Conservation (phyloP, 352 stramenopile species). For the Elongisporangium undulatum region DNA sequence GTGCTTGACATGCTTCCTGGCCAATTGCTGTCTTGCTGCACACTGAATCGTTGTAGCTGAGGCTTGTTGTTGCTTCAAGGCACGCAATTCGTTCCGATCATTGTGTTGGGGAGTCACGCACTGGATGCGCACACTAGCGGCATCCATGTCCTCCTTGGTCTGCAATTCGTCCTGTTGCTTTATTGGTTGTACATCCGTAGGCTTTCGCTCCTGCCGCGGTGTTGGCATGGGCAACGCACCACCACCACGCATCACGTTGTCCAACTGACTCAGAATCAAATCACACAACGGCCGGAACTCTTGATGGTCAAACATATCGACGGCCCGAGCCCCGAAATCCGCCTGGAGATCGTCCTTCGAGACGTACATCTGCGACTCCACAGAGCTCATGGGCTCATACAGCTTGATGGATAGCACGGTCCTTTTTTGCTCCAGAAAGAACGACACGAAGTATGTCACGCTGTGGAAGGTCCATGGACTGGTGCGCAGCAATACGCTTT, state of each 20-base stretch:
- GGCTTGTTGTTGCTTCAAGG: not conserved
- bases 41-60: constrained; percentile 1
- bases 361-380: constrained; percentile 68
- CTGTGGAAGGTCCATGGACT: constrained; percentile 63
- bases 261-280: constrained; percentile 51
- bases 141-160: constrained; percentile 12
- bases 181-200: constrained; percentile 8
- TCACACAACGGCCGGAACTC: constrained; percentile 56
- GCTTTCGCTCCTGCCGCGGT: constrained; percentile 9
- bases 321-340: constrained; percentile 45
- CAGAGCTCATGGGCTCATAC: constrained; percentile 74
- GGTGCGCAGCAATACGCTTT: constrained; percentile 41
- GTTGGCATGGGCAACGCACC: constrained; percentile 1
- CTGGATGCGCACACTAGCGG: constrained; percentile 25
- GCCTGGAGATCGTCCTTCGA: constrained; percentile 41
- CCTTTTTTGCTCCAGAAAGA: constrained; percentile 45
- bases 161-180: constrained; percentile 6
- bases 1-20: not conserved
- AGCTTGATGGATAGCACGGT: constrained; percentile 60
- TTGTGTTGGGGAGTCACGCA: constrained; percentile 28
- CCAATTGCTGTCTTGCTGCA: not conserved
- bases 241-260: constrained; percentile 39
- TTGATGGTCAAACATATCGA: constrained; percentile 33
- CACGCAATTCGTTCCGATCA: constrained; percentile 12
- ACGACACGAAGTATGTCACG: constrained; percentile 80